Conservation (phyloP, 2,329 filamentous ascomycete species). For the Colletotrichum limetticola region DNA sequence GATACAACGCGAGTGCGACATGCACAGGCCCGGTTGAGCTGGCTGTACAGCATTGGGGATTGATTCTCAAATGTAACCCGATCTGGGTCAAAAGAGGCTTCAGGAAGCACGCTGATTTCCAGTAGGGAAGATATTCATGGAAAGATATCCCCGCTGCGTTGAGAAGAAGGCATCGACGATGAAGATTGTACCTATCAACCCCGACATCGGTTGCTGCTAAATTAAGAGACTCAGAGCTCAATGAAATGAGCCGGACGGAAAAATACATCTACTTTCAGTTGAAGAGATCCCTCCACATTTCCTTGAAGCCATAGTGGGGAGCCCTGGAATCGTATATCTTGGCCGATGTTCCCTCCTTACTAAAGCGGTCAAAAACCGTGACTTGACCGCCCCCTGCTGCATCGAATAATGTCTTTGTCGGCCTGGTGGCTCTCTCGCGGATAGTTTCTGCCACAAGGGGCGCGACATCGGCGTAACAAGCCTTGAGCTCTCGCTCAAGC, state of each 20-base stretch:
- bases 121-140: too few relatives aligned
- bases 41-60: background rate
- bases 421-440: constrained; percentile 69
- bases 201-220: background rate
- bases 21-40: background rate
- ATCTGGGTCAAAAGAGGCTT: too few relatives aligned
- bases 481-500: constrained; percentile 81
- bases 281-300: constrained; percentile 90
- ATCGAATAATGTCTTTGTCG: constrained; percentile 44
- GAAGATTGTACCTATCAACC: too few relatives aligned
- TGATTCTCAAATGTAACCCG: too few relatives aligned
- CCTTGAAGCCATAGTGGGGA: constrained; percentile 84
- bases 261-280: background rate
- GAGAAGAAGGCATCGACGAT: too few relatives aligned
- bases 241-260: background rate
- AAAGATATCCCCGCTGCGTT: too few relatives aligned
- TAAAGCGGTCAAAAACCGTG: constrained; percentile 71
- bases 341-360: constrained; percentile 59
- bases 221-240: too few relatives aligned
- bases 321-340: constrained; percentile 79
- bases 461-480: constrained; percentile 88
- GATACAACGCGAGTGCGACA: background rate
- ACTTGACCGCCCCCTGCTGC: constrained; percentile 49
- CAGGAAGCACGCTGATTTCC: too few relatives aligned
- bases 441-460: constrained; percentile 80